Conservation (phyloP, 768 basidiomycete species). For the Lentinus brumalis region DNA sequence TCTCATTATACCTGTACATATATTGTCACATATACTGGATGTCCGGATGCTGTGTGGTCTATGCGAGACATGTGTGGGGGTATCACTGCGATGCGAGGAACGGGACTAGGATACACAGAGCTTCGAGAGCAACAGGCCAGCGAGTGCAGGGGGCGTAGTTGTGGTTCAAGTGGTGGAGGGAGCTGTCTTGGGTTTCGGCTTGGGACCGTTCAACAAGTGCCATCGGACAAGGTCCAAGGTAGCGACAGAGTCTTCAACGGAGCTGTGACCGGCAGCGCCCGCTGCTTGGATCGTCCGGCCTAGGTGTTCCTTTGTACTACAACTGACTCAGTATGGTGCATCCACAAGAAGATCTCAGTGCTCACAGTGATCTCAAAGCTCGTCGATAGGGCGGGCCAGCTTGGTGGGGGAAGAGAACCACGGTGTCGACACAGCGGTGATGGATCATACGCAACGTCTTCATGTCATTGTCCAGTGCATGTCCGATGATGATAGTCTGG, state of each 20-base stretch:
- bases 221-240: constrained; percentile 88
- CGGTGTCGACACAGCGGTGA: constrained; percentile 83
- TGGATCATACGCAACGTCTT: constrained; percentile 90
- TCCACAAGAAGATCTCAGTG: neutral
- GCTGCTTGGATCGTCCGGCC: constrained; percentile 82
- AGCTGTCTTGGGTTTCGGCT: constrained; percentile 24
- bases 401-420: constrained; percentile 82
- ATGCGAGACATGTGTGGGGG: neutral
- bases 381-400: constrained; percentile 76
- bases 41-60: neutral
- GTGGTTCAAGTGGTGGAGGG: neutral
- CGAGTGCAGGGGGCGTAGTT: neutral
- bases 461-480: constrained; percentile 92
- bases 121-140: neutral
- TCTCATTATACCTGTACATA: constrained; percentile 1
- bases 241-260: constrained; percentile 85
- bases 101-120: neutral
- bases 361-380: constrained; percentile 80
- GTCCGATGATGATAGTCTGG: constrained; percentile 87
- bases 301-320: constrained; percentile 83
- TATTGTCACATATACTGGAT: constrained; percentile 9
- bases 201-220: constrained; percentile 68
- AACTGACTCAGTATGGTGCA: constrained; percentile 7
- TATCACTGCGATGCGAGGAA: neutral
- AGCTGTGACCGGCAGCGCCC: constrained; percentile 81